Evolutionary conservation across 2,329 filamentous ascomycete species (phyloP).

Genomic region (Paecilomyces formosus): DNA sequence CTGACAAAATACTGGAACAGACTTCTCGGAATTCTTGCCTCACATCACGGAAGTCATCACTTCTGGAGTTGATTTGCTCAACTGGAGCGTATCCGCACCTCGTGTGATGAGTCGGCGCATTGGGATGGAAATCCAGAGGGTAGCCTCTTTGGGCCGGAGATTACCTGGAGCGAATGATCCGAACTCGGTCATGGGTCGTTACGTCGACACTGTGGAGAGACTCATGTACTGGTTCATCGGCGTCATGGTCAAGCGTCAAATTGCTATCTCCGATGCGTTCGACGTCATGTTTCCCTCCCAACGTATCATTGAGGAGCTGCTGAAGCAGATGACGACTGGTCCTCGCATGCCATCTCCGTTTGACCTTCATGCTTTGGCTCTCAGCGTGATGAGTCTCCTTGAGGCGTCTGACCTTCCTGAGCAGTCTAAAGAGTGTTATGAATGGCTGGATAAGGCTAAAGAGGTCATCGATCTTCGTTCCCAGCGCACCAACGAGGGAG

Average conservation of each 20-base stretch:
- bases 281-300: conserved; percentile 34
- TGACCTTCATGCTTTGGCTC: conserved; percentile 32
- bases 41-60: background rate
- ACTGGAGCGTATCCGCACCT: background rate
- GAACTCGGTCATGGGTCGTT: conserved; percentile 3
- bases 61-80: background rate
- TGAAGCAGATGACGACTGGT: conserved; percentile 23
- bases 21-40: background rate
- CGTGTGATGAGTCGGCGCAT: background rate
- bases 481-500: conserved; percentile 17
- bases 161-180: background rate
- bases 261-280: conserved; percentile 34
- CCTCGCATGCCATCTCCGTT: conserved; percentile 29
- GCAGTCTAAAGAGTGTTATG: conserved; percentile 31
- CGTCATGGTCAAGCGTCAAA: conserved; percentile 35
- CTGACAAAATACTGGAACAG: background rate
- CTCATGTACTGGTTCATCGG: conserved; percentile 37
- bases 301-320: conserved; percentile 32
- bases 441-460: conserved; percentile 44
- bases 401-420: conserved; percentile 35
- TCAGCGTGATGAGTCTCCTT: conserved; percentile 35
- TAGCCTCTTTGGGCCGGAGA: background rate
- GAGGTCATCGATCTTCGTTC: conserved; percentile 40
- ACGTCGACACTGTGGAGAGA: conserved; percentile 30
- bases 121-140: background rate